These are phyloP conservation scores for Sclerotinia minor DNA, from an alignment of 2,329 filamentous ascomycete species.

Conservation along the genomic window DNA sequence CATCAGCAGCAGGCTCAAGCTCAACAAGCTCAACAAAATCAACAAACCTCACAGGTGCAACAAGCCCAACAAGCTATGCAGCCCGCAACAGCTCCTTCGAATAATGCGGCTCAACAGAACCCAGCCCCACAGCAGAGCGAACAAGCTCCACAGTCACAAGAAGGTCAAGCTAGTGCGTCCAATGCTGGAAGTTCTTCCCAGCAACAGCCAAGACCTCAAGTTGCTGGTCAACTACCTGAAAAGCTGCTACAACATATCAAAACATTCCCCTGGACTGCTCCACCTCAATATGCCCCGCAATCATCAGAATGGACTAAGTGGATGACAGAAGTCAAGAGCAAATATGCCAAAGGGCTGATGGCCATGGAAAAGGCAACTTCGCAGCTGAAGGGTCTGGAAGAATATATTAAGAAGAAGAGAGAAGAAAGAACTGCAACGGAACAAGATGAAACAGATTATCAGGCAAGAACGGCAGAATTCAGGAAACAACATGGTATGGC, in stretches of 20 bases:
- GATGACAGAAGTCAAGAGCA: conserved; percentile 50
- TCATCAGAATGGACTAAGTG: conserved; percentile 50
- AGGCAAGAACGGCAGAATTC: conserved; percentile 48
- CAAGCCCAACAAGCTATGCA: conserved; percentile 26
- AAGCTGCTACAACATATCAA: conserved; percentile 50
- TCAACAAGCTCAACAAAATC: conserved; percentile 22
- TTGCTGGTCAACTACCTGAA: conserved; percentile 30
- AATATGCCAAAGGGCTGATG: conserved; percentile 51
- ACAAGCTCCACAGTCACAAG: conserved; percentile 28
- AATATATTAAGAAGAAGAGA: conserved; percentile 46
- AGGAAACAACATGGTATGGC: conserved; percentile 51
- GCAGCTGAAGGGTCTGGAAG: conserved; percentile 48
- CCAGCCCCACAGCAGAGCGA: conserved; percentile 22
- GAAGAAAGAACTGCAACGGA: conserved; percentile 48
- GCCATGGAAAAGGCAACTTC: conserved; percentile 51
- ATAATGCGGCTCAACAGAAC: conserved; percentile 9
- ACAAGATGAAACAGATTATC: conserved; percentile 50
- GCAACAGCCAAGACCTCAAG: conserved; percentile 24
- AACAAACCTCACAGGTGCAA: conserved; percentile 24
- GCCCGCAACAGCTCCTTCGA: not conserved
- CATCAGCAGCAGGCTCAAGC: conserved; percentile 23
- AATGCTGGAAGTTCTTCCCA: conserved; percentile 24
- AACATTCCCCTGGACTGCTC: conserved; percentile 50
- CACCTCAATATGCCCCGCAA: conserved; percentile 46
- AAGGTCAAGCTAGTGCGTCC: conserved; percentile 26